phyloP scores from a whole-genome alignment of 257 asterid genomes.

The Solanum appendiculatum region DNA sequence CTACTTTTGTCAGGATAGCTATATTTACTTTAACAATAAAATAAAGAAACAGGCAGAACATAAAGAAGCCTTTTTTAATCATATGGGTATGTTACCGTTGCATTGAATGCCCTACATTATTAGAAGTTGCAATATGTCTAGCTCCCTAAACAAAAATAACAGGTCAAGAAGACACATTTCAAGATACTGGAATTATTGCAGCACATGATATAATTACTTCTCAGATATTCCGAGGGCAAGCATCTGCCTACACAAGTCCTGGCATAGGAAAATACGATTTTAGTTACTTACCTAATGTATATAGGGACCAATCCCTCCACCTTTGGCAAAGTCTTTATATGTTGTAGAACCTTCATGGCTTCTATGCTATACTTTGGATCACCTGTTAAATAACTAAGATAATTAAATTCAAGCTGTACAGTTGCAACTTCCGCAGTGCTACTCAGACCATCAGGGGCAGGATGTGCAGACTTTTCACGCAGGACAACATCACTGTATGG shows the following conservation, averaged over 20 bases:
- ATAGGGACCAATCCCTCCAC: conserved; percentile 93
- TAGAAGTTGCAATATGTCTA: background rate
- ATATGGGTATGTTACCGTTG: background rate
- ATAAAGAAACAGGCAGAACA: background rate
- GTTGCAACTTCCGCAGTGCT: conserved; percentile 92
- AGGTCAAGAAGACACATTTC: background rate
- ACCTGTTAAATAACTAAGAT: conserved; percentile 74
- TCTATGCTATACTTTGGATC: conserved; percentile 68
- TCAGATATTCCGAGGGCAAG: background rate
- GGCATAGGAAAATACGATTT: background rate
- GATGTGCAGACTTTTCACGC: conserved; percentile 62
- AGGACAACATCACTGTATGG: conserved; percentile 87
- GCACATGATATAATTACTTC: background rate
- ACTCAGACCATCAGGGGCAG: conserved; percentile 94
- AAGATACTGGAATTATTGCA: background rate
- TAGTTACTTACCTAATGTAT: conserved; percentile 55
- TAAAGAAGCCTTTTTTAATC: background rate
- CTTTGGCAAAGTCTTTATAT: conserved; percentile 66
- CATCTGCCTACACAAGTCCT: background rate
- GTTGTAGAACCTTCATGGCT: conserved; percentile 93
- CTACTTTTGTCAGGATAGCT: background rate
- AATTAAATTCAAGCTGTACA: conserved; percentile 91
- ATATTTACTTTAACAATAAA: background rate
- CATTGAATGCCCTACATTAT: background rate
- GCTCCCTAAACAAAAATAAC: background rate